Conservation (phyloP, 495 filamentous ascomycete genomes). For the Cairneyella variabilis region DNA sequence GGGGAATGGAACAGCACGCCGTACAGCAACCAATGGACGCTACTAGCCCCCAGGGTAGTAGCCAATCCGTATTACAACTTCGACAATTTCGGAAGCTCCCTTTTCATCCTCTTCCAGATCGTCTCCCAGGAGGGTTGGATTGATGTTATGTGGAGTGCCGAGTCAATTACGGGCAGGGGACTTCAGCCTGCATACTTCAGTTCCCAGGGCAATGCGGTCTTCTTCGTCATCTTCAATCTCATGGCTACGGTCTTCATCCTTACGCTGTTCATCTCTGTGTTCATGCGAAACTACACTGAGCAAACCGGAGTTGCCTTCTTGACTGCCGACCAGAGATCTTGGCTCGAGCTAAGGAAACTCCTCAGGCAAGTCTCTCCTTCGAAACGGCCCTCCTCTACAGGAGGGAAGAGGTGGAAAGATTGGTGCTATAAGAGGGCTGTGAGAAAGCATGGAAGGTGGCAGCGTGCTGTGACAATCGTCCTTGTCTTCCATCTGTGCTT, state of each 20-base stretch:
- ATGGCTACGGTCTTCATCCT: conserved; percentile 95
- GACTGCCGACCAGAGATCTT: conserved; percentile 94
- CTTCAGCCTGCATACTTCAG: conserved; percentile 63
- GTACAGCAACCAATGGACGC: conserved; percentile 67
- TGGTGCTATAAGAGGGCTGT: conserved; percentile 95
- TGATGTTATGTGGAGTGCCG: conserved; percentile 79
- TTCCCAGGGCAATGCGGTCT: conserved; percentile 81
- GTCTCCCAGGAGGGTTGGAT: conserved; percentile 98
- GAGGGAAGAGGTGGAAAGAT: conserved; percentile 72
- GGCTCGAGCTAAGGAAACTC: conserved; percentile 92
- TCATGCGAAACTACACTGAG: conserved; percentile 99
- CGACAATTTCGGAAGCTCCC: conserved; percentile 84
- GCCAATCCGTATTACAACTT: conserved; percentile 86
- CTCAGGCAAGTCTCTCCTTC: conserved; percentile 91
- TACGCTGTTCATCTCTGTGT: conserved; percentile 97
- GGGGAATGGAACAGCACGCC: conserved; percentile 76
- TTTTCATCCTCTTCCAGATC: conserved; percentile 98
- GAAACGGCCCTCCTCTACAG: conserved; percentile 73
- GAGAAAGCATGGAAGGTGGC: conserved; percentile 93
- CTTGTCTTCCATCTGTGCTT: conserved; percentile 81
- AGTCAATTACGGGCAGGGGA: conserved; percentile 74
- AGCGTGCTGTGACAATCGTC: conserved; percentile 69
- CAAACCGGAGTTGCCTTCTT: conserved; percentile 96
- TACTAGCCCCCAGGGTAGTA: conserved; percentile 76
- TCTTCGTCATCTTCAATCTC: conserved; percentile 96